phyloP scores from a whole-genome alignment of 352 stramenopile genomes.

The Phytophthora quininea region DNA sequence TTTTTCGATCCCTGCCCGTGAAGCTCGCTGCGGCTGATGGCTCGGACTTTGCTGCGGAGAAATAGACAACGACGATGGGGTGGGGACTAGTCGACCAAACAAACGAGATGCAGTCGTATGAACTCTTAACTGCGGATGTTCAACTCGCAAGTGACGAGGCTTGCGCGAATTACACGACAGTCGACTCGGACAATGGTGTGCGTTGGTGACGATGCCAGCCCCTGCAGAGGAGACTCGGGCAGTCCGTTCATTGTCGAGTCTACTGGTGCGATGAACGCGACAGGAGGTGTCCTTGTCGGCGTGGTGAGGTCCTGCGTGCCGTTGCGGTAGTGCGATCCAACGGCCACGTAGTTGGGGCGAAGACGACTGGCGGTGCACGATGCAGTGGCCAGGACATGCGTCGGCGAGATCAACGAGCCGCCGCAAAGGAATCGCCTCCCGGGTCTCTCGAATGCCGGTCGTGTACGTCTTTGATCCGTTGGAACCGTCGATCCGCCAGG shows the following conservation, averaged over 20 bases:
- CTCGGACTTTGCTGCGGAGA: slow-evolving; percentile 14
- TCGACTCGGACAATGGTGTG: not conserved
- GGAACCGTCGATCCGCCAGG: slow-evolving; percentile 38
- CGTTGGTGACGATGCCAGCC: too few relatives aligned
- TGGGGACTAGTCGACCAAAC: slow-evolving; percentile 23
- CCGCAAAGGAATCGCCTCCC: slow-evolving; percentile 8
- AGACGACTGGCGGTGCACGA: slow-evolving; percentile 6
- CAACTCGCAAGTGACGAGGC: slow-evolving; percentile 18
- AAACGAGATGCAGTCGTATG: slow-evolving; percentile 17
- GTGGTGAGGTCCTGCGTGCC: slow-evolving; percentile 9
- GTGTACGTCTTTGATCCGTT: slow-evolving; percentile 36
- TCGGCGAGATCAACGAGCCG: slow-evolving; percentile 8
- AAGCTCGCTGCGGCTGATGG: slow-evolving; percentile 26
- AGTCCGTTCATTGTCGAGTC: too few relatives aligned
- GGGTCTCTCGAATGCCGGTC: slow-evolving; percentile 13
- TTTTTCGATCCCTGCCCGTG: slow-evolving; percentile 31
- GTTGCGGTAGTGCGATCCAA: slow-evolving; percentile 13
- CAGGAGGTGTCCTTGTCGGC: too few relatives aligned
- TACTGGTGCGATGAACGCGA: too few relatives aligned
- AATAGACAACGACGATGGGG: slow-evolving; percentile 24
- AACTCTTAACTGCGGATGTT: slow-evolving; percentile 16
- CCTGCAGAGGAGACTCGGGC: too few relatives aligned
- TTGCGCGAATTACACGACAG: not conserved
- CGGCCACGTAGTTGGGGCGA: slow-evolving; percentile 1
- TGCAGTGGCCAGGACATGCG: slow-evolving; percentile 11